These are phyloP conservation scores for Halophytophthora batemanensis DNA, from an alignment of 352 stramenopile genomes.

Conservation along the genomic window DNA sequence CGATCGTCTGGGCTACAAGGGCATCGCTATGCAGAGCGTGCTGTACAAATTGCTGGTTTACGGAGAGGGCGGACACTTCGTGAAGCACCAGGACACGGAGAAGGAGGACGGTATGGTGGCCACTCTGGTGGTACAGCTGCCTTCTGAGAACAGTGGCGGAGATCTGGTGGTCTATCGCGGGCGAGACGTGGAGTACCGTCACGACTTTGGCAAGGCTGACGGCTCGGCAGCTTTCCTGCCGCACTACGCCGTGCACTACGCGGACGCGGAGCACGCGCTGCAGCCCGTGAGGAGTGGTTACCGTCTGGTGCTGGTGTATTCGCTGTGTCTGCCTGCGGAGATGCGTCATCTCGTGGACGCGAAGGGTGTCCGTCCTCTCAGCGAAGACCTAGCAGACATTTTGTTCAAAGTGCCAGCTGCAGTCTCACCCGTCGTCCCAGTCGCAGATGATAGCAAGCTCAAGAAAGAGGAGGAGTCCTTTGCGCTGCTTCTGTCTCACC, in stretches of 20 bases:
- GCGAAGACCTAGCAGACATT: conserved; percentile 12
- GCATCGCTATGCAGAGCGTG: conserved; percentile 3
- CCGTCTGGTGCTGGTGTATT: conserved; percentile 12
- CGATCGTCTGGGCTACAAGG: conserved; percentile 4
- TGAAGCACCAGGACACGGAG: conserved; percentile 44
- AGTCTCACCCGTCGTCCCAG: too few relatives aligned
- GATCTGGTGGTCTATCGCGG: conserved; percentile 17
- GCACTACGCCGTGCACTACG: conserved; percentile 14
- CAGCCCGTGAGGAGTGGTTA: conserved; percentile 10
- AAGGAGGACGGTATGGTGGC: conserved; percentile 51
- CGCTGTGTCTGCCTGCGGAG: conserved; percentile 9
- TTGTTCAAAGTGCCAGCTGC: too few relatives aligned
- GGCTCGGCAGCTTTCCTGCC: conserved; percentile 3
- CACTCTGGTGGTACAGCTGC: conserved; percentile 41
- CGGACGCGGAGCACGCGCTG: conserved; percentile 10
- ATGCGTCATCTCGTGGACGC: conserved; percentile 7
- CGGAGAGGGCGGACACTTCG: conserved; percentile 36
- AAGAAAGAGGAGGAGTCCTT: conserved; percentile 35
- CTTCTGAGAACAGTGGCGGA: conserved; percentile 19
- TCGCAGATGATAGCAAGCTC: too few relatives aligned
- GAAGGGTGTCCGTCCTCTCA: neutral
- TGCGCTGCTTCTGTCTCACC: conserved; percentile 7
- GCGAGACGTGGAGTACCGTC: conserved; percentile 2
- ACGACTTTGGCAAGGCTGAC: conserved; percentile 11
- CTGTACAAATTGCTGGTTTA: conserved; percentile 50